Conservation (phyloP, 2,329 filamentous ascomycete genomes). For the Chrysoporthe austroafricana region DNA sequence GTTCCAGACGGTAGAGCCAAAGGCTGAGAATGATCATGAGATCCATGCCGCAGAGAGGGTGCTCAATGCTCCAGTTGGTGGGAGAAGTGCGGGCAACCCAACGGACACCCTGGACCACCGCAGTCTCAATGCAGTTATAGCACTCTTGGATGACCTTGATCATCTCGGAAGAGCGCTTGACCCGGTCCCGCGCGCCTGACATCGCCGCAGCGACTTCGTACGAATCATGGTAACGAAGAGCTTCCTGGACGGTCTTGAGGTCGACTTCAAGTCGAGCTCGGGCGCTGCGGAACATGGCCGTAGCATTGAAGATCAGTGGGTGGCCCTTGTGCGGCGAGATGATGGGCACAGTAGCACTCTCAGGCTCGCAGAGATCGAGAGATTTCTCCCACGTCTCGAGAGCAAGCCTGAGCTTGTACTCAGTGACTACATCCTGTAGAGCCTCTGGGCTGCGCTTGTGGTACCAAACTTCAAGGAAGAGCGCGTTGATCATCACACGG, state of each 20-base stretch:
- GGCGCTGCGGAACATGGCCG: constrained; percentile 95
- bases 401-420: constrained; percentile 95
- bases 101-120: constrained; percentile 89
- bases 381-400: constrained; percentile 99
- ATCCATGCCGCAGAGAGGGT: constrained; percentile 94
- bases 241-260: constrained; percentile 93
- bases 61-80: constrained; percentile 98
- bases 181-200: constrained; percentile 90
- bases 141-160: constrained; percentile 98
- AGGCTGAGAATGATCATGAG: constrained; percentile 96
- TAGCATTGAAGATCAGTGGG: constrained; percentile 95
- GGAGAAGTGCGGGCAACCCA: constrained; percentile 98
- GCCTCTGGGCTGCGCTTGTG: constrained; percentile 98
- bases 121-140: constrained; percentile 96
- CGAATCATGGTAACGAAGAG: constrained; percentile 92
- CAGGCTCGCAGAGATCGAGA: constrained; percentile 88
- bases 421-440: constrained; percentile 93
- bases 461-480: constrained; percentile 98
- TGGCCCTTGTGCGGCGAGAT: constrained; percentile 96
- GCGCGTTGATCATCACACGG: constrained; percentile 96
- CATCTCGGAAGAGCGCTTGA: constrained; percentile 96
- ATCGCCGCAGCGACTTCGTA: constrained; percentile 97
- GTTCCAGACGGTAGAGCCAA: constrained; percentile 99
- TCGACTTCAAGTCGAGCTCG: constrained; percentile 92
- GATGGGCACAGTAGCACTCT: constrained; percentile 83